Base-by-base conservation (phyloP, 2,329 filamentous ascomycete species). In the Xylaria sp. region DNA sequence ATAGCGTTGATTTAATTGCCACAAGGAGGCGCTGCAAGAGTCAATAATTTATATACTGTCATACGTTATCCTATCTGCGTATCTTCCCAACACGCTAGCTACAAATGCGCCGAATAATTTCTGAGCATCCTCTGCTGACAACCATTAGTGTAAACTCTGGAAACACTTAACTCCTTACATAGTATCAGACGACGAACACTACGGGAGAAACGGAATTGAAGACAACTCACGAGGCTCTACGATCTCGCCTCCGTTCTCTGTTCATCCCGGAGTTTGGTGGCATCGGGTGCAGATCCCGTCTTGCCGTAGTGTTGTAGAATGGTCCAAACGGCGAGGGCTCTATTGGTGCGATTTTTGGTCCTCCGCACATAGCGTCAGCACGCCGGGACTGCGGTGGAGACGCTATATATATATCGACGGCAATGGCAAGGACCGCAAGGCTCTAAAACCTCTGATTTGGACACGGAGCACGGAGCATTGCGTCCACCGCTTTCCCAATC, bases 401-500 rank as follows among this genome's bases (percentile, higher is more conserved):
- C 58, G 36, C 63, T 28, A 60, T 54, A 17, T 61, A 56, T 56
- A 40, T 17, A 40, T 48, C 58, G 61, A 63, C 42, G 59, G 17
- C 7, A 20, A 48, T 56, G 26, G 54, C 51, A 46, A 58, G 36
- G 54, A 31, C 59, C 20, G 36, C 54, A 23, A 48, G 36, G 61
- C 59, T 63, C 62, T 57, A 56, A 65, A 66, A 62, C 62, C 49
- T 67, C 66, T 61, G 49, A 71, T 68, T 64, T 67, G 59, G 72
- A 63, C 36, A 69, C 68, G 72, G 72, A 74, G 59, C 57, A 65
- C 71, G 72, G 71, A 73, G 59, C 54, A 31, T 42, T 44, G 26
- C 53, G 46, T 62, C 65, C 67, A 63, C 42, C n/a, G 26, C 40
- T 62, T 63, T 42, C 60, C 53, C 31, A 54, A 66, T 63, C 26